Base-by-base conservation (phyloP, 129 eudicot species). In the Lactuca saligna region DNA sequence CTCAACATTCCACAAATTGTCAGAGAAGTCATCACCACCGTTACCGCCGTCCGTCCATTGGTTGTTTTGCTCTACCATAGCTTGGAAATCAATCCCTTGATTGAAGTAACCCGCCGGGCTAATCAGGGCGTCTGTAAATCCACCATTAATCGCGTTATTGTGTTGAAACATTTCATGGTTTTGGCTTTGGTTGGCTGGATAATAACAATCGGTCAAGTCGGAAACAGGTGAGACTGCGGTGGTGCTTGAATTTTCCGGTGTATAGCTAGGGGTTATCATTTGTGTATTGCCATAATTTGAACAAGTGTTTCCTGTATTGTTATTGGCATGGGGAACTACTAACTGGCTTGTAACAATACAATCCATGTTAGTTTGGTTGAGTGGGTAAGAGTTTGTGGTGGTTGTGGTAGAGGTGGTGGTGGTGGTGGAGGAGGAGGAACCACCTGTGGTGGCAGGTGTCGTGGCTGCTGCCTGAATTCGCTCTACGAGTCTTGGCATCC, bases 401-500 rank as follows among this genome's bases (percentile, higher is more conserved):
- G 74, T 37, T 63, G 46, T 41, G 13, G 78, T 73, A 32, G 74
- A 64, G 64, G 80, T 73, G 29, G 75, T 46, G 71, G 75, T 49
- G 69, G 83, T 32, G 63, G 82, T 31, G 65, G 85, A n/a, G n/a
- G 85, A 50, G 78, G 81, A 63, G 53, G 77, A 64, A 6, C 80
- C 11, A 4, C 77, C 51, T 39, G 73, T 32, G 62, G 69, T 35
- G 35, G 65, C 59, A 17, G 65, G 44, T 32, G 84, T 64, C 12
- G 81, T 64, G 78, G 83, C 73, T 2, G 87, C 82, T 17, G 98
- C 98, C 66, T 92, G 98, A 77, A 92, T 92, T 48, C 96, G 67
- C 69, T 92, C 98, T 7, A 86, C 85, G 0, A 92, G 79, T 38
- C 98, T 73, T 20, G 98, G 98, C 98, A 92, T 92, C 98, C 98